A percentile compares a stretch with the other conserved stretches of the same genome.
Conservation (phyloP, 352 stramenopile species). For the Bremia lactucae region DNA sequence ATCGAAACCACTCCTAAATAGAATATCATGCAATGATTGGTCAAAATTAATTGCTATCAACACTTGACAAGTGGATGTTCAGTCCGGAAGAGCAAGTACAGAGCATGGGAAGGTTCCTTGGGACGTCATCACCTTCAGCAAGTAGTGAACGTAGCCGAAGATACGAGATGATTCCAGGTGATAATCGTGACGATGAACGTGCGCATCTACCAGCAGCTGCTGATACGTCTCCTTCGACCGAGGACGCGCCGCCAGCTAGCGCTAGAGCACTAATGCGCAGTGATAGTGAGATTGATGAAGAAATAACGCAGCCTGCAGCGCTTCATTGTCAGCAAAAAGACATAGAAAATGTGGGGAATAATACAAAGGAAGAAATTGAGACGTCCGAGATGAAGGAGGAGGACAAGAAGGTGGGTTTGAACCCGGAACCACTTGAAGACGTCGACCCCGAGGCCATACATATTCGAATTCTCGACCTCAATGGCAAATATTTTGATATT, state of each 20-base stretch:
- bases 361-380: constrained; percentile 3
- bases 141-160: constrained; percentile 31
- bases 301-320: constrained; percentile 13
- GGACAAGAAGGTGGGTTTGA: constrained; percentile 5
- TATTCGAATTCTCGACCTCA: constrained; percentile 73
- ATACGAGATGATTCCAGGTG: constrained; percentile 44
- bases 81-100: constrained; percentile 6
- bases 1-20: constrained; percentile 2
- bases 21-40: constrained; percentile 1
- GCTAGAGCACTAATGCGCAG: constrained; percentile 23
- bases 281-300: constrained; percentile 13
- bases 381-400: constrained; percentile 5
- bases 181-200: constrained; percentile 23
- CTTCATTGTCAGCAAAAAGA: constrained; percentile 21
- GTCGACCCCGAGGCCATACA: constrained; percentile 30
- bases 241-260: no score
- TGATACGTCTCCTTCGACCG: neutral
- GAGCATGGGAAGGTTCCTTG: constrained; percentile 51
- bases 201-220: neutral
- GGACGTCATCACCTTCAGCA: constrained; percentile 20
- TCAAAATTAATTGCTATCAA: constrained; percentile 2
- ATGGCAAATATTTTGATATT: constrained; percentile 81
- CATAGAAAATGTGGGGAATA: constrained; percentile 5
- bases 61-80: constrained; percentile 4
- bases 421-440: constrained; percentile 5